These are phyloP conservation scores for Vitis hybrid DNA, from an alignment of 177 flowering plant genomes.

Conservation along the genomic window DNA sequence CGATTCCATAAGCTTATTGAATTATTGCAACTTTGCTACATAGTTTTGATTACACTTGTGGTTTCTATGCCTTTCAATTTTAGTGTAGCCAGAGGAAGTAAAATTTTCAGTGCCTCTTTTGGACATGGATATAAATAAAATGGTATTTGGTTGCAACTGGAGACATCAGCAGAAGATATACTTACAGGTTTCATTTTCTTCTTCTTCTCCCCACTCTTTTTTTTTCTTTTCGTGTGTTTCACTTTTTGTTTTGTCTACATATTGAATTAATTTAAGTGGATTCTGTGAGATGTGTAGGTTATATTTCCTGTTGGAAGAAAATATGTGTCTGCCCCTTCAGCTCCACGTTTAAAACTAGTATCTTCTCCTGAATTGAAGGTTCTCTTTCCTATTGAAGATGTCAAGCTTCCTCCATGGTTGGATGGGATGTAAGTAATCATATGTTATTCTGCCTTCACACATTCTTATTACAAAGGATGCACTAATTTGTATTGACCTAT, in stretches of 20 bases:
- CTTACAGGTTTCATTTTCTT: constrained; percentile 68
- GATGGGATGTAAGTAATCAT: constrained; percentile 77
- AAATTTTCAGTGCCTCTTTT: constrained; percentile 81
- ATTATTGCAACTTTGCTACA: neutral
- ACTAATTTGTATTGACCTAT: neutral
- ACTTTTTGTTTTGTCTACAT: no score
- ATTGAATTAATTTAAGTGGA: constrained; percentile 1
- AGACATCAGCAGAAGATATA: constrained; percentile 74
- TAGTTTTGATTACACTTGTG: constrained; percentile 12
- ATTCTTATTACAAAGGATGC: neutral
- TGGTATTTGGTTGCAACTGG: constrained; percentile 86
- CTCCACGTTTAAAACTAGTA: constrained; percentile 79
- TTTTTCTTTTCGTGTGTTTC: neutral
- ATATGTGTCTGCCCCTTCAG: constrained; percentile 47
- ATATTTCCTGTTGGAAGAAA: constrained; percentile 72
- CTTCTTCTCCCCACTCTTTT: neutral
- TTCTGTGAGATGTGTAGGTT: constrained; percentile 46
- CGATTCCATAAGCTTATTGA: neutral
- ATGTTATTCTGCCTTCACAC: neutral
- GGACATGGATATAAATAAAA: constrained; percentile 75
- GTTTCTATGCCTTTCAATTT: constrained; percentile 33
- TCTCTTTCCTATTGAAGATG: constrained; percentile 82
- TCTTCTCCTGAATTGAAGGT: constrained; percentile 74
- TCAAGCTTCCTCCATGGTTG: constrained; percentile 87
- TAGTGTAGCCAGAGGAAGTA: constrained; percentile 89